Percentiles rank a stretch among this genome's conserved stretches.
Conservation (phyloP, 257 asterid genomes). For the Plantago ovata region DNA sequence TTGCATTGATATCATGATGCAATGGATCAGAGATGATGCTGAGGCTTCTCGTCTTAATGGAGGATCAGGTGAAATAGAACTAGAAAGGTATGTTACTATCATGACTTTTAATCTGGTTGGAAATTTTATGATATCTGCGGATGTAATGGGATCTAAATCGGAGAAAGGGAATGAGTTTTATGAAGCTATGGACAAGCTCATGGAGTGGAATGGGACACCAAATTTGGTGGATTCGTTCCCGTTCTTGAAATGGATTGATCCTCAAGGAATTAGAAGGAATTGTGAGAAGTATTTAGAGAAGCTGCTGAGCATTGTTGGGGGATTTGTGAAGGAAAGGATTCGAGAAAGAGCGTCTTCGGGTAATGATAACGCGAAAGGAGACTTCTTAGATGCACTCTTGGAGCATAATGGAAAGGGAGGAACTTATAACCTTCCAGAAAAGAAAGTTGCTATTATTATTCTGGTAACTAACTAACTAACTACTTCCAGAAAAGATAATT, state of each 20-base stretch:
- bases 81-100: conserved; percentile 26
- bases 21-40: too few relatives aligned
- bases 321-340: conserved; percentile 36
- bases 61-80: too few relatives aligned
- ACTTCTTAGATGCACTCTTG: conserved; percentile 51
- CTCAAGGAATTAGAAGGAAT: conserved; percentile 37
- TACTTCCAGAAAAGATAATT: neutral
- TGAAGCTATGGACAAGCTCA: conserved; percentile 30
- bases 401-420: conserved; percentile 38
- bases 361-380: conserved; percentile 17
- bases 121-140: conserved; percentile 40
- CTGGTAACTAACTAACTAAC: conserved; percentile 34
- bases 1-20: too few relatives aligned
- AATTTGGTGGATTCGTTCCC: conserved; percentile 50
- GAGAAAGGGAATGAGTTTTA: conserved; percentile 34
- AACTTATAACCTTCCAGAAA: conserved; percentile 36
- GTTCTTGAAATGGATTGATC: conserved; percentile 32
- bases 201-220: conserved; percentile 36
- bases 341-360: neutral
- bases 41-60: too few relatives aligned
- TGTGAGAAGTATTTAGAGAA: conserved; percentile 28
- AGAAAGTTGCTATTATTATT: conserved; percentile 36
- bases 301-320: conserved; percentile 26
- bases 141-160: conserved; percentile 38
- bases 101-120: conserved; percentile 48